Percentiles rank a stretch among this genome's conserved stretches.
These are phyloP conservation scores for Monilinia laxa DNA, from an alignment of 2,329 filamentous ascomycete species.

Conservation along the genomic window DNA sequence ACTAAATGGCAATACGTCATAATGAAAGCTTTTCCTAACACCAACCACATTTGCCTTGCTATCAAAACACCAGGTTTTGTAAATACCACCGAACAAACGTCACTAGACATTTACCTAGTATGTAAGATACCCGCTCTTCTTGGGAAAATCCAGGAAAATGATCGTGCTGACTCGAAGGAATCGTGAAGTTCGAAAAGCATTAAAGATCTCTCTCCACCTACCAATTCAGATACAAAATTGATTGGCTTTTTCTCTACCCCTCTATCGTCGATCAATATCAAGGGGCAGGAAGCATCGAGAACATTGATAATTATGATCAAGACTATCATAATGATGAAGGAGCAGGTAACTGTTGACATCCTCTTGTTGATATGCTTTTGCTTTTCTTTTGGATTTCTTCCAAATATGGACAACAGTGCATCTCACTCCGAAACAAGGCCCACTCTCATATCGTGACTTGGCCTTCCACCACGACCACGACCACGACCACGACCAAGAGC, in stretches of 20 bases:
- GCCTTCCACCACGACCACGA: not conserved
- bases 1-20: constrained; percentile 16
- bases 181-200: not conserved
- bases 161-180: constrained; percentile 6
- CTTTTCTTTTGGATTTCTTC: too few relatives aligned
- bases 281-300: constrained; percentile 10
- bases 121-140: constrained; percentile 21
- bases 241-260: constrained; percentile 9
- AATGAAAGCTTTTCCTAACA: constrained; percentile 8
- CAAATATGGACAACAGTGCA: too few relatives aligned
- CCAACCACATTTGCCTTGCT: constrained; percentile 10
- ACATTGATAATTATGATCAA: not conserved
- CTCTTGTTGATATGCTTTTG: too few relatives aligned
- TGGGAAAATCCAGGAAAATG: not conserved
- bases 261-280: constrained; percentile 12
- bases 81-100: constrained; percentile 14
- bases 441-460: too few relatives aligned
- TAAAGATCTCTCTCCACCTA: constrained; percentile 6
- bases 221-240: not conserved
- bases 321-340: constrained; percentile 6
- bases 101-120: constrained; percentile 10
- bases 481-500: not conserved
- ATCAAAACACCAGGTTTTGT: constrained; percentile 11
- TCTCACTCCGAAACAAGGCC: too few relatives aligned
- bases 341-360: too few relatives aligned